Evolutionary conservation across 768 basidiomycete species (phyloP), one percentile per base, ranked within the genome.

Genomic region (Mrakia hoshinonis): DNA sequence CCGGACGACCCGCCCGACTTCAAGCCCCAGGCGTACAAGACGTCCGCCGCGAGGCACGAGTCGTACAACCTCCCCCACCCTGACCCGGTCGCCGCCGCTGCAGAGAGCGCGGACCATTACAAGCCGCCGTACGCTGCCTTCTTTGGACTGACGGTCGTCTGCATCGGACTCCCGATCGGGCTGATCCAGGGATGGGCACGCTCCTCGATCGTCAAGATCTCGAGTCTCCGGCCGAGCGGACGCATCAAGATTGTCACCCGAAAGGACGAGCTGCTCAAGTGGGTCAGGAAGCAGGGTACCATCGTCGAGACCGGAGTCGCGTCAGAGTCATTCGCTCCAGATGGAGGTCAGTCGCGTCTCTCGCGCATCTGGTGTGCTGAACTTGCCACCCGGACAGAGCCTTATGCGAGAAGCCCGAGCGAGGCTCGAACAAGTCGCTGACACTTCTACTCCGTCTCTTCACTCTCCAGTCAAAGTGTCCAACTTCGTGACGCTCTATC

Each of bases 241-340:
- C 31, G 58, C 18, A 39, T 61, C 15, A n/a, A 22, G 34, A 61
- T 61, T 31, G 36, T 10, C 31, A 61, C 58, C 34, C 34, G n/a
- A 22, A 61, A n/a, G 34, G 58, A 61, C 36, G 31, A 31, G 58
- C 34, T 61, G 58, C 15, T 61, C 20, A 61, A 61, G 58, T 61
- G 58, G 58, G 58, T 61, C 6, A 61, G 36, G 34, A n/a, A 38
- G 18, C 31, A 61, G 6, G 58, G 58, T 5, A 6, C 1, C 6
- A 34, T 61, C 36, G 58, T 61, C 18, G 58, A 61, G 11, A 10
- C 36, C 20, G 58, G 58, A 61, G 36, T 61, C 18, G 58, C 58
- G 34, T 22, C 58, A 7, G 58, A 61, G 58, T 36, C 58, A 31
- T 36, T 36, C 31, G 36, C 22, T 22, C 58, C 58, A 7, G 58